Evolutionary conservation across 345 rosid species (phyloP).

Genomic region (Anacardium occidentale): DNA sequence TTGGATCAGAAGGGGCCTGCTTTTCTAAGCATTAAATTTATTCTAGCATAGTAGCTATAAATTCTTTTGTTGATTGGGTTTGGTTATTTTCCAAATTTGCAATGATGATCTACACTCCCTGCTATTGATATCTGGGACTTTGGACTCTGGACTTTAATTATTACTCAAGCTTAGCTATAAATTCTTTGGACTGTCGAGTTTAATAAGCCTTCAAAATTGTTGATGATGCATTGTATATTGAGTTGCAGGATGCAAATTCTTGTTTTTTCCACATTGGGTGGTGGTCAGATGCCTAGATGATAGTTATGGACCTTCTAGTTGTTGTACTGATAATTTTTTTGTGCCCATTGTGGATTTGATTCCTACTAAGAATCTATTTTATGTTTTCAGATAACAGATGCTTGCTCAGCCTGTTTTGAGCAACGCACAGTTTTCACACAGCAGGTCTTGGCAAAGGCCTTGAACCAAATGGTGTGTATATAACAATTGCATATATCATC

Average conservation of each 20-base stretch:
- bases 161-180: neutral
- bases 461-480: slow-evolving; percentile 79
- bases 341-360: neutral
- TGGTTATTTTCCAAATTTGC: neutral
- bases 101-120: neutral
- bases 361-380: slow-evolving; percentile 7
- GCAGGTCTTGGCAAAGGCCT: slow-evolving; percentile 95
- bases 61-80: neutral
- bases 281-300: neutral
- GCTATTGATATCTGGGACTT: neutral
- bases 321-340: neutral
- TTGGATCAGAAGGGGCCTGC: neutral
- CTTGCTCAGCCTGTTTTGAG: slow-evolving; percentile 94
- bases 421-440: slow-evolving; percentile 95
- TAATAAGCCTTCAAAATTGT: neutral
- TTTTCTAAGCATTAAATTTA: neutral
- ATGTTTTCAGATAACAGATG: slow-evolving; percentile 78
- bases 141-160: slow-evolving; percentile 3
- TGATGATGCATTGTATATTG: neutral
- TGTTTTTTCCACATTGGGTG: neutral
- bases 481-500: too few relatives aligned
- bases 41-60: neutral
- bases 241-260: neutral
- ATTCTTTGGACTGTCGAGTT: neutral
- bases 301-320: neutral